Conservation (phyloP, 2,329 filamentous ascomycete genomes). For the Neonectria neomacrospora region DNA sequence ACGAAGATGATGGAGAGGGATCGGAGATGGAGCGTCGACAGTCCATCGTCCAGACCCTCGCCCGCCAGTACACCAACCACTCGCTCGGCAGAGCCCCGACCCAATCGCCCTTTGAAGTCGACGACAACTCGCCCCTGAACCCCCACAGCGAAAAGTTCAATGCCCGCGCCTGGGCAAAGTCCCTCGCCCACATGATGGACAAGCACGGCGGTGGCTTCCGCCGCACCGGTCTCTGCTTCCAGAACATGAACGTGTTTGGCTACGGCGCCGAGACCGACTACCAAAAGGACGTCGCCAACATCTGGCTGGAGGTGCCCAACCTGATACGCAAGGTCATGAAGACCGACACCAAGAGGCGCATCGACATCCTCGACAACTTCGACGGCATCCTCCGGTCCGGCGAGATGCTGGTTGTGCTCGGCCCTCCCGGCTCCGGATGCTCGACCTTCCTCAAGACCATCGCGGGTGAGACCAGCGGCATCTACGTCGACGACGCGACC, state of each 20-base stretch:
- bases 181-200: constrained; percentile 15
- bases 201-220: constrained; percentile 19
- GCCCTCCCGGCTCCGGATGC: constrained; percentile 20
- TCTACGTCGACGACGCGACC: constrained; percentile 20
- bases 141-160: constrained; percentile 22
- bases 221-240: constrained; percentile 26
- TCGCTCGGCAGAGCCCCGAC: constrained; percentile 6
- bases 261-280: constrained; percentile 27
- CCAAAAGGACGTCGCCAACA: constrained; percentile 25
- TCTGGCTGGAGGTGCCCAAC: constrained; percentile 22
- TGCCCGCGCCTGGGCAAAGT: constrained; percentile 23
- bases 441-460: constrained; percentile 29
- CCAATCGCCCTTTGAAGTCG: constrained; percentile 13
- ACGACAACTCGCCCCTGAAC: constrained; percentile 23
- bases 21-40: constrained; percentile 23
- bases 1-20: constrained; percentile 3
- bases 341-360: constrained; percentile 10
- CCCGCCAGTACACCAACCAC: constrained; percentile 23
- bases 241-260: constrained; percentile 27
- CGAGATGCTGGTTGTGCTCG: constrained; percentile 25
- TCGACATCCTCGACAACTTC: constrained; percentile 22
- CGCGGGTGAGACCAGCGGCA: constrained; percentile 23
- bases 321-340: constrained; percentile 10
- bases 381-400: constrained; percentile 18
- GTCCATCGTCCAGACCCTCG: constrained; percentile 21